Conservation (phyloP, 2,329 filamentous ascomycete genomes). For the Tolypocladium ovalisporum region DNA sequence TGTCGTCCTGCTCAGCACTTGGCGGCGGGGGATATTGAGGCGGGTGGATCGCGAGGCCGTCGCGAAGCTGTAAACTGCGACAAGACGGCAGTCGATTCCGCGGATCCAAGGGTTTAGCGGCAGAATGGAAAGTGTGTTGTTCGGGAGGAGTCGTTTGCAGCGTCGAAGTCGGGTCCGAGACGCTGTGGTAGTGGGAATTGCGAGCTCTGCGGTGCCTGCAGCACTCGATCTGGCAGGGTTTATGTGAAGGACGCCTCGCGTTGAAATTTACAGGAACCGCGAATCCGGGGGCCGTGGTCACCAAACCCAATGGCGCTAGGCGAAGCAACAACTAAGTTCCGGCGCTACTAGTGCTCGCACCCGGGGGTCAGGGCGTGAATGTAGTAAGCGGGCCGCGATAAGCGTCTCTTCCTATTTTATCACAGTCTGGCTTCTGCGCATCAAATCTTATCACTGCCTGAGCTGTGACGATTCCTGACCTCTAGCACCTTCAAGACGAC, state of each 20-base stretch:
- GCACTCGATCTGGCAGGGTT: slow-evolving; percentile 4
- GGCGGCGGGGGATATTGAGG: slow-evolving; percentile 3
- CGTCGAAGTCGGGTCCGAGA: not conserved
- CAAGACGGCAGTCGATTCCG: not conserved
- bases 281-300: slow-evolving; percentile 26
- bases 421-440: slow-evolving; percentile 1
- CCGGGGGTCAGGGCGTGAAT: slow-evolving; percentile 2
- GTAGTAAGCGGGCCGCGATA: not conserved
- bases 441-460: not conserved
- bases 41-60: slow-evolving; percentile 12
- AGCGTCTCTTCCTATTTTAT: slow-evolving; percentile 7
- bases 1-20: slow-evolving; percentile 8
- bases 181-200: not conserved
- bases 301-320: slow-evolving; percentile 33
- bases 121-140: not conserved
- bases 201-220: slow-evolving; percentile 1
- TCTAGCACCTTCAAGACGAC: not conserved
- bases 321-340: slow-evolving; percentile 23
- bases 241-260: slow-evolving; percentile 10
- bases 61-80: slow-evolving; percentile 2
- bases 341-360: slow-evolving; percentile 8
- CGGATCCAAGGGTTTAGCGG: not conserved
- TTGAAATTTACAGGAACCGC: slow-evolving; percentile 27
- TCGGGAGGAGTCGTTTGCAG: not conserved
- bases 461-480: not conserved